Base-by-base conservation (phyloP, 106 monocot species). In the Platanthera guangdongensis region DNA sequence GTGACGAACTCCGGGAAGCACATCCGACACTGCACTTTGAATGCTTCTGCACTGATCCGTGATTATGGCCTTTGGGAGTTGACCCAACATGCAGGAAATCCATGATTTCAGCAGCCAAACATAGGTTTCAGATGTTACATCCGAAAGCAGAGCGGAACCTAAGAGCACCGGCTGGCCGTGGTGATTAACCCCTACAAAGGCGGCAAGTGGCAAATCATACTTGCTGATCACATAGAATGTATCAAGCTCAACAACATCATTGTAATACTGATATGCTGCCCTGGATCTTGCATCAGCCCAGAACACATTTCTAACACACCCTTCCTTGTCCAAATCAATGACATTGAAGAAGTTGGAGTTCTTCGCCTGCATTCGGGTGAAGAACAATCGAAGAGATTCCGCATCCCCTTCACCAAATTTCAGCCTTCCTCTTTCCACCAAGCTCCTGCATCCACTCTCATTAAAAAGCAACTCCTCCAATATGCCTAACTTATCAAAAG, bases 81-180 rank as follows among this genome's bases (percentile, higher is more conserved):
- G 57, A 28, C 81, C 88, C 8, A 68, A 76, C 83, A 86, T 86
- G 59, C 88, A 89, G 3, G 88, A 85, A 50, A 89, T 73, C 83
- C 83, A 89, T 14, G 81, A 76, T 67, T 89, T 89, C 46, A 89
- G 50, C 67, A 89, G 51, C 88, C 88, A 86, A 51, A 77, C 51
- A 79, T 86, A 86, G 1, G 81, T 63, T 54, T 77, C 84, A 2
- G 64, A 53, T 6, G 55, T 77, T 57, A 80, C 80, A 77, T 80
- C 63, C 9, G 84, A 80, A 64, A 84, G 59, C 67, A 84, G 11
- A 51, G n/a, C 80, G 16, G 80, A 84, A 7, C 84, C 84, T 9
- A 84, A 74, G 50, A 84, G 22, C 19, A 80, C 75, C 2, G 65
- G 39, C 19, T 85, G 76, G 7, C 81, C 81, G 53, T 85, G 86